Percentiles rank a stretch among this genome's conserved stretches.
phyloP scores from a whole-genome alignment of 192 early-diverging fungal species.

The Entomortierella beljakovae region DNA sequence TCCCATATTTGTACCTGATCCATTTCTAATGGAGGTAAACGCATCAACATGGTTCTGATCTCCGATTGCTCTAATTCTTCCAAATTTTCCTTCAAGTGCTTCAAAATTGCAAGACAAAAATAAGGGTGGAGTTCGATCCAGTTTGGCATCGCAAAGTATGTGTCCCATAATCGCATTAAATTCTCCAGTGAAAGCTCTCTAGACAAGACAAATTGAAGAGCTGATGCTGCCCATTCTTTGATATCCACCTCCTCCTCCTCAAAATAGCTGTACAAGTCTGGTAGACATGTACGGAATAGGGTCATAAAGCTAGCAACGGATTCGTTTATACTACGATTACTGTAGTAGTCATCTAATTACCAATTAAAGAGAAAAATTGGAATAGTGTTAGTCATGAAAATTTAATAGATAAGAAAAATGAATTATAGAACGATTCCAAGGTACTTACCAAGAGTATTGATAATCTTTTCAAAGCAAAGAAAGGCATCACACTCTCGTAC shows the following conservation, averaged over 20 bases:
- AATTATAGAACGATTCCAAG: not conserved
- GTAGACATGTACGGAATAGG: slow-evolving; percentile 83
- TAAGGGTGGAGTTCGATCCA: slow-evolving; percentile 86
- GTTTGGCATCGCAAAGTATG: slow-evolving; percentile 84
- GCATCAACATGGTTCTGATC: slow-evolving; percentile 84
- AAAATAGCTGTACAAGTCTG: slow-evolving; percentile 94
- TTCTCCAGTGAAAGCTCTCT: slow-evolving; percentile 87
- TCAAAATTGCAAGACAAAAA: slow-evolving; percentile 86
- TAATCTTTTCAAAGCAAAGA: slow-evolving; percentile 84
- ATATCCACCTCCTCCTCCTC: slow-evolving; percentile 94
- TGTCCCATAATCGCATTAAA: slow-evolving; percentile 88
- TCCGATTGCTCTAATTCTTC: slow-evolving; percentile 94
- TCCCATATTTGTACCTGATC: slow-evolving; percentile 54
- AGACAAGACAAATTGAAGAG: slow-evolving; percentile 83
- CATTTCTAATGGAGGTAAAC: slow-evolving; percentile 82
- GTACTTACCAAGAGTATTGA: slow-evolving; percentile 71
- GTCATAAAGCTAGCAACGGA: slow-evolving; percentile 89
- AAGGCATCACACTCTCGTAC: slow-evolving; percentile 83
- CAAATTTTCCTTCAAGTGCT: slow-evolving; percentile 77
- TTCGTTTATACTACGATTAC: slow-evolving; percentile 72
- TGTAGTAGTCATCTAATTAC: slow-evolving; percentile 75
- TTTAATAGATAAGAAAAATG: not conserved
- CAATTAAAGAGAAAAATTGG: slow-evolving; percentile 8
- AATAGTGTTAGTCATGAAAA: no score
- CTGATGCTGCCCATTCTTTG: slow-evolving; percentile 87